These are phyloP conservation scores for Backusella psychrophila DNA, from an alignment of 192 early-diverging fungal species.

Conservation along the genomic window DNA sequence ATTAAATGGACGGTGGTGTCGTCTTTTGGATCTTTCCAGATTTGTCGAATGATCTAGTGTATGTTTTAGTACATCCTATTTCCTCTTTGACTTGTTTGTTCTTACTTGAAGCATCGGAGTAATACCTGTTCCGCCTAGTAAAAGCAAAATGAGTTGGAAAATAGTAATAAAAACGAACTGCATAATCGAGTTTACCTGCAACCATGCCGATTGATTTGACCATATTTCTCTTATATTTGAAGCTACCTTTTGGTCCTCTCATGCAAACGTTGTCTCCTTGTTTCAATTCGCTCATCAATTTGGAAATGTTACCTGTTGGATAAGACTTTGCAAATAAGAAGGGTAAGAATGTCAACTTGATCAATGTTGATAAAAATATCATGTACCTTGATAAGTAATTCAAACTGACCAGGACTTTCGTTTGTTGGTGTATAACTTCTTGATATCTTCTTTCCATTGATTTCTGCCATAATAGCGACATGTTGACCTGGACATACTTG, in stretches of 20 bases:
- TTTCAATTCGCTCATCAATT: constrained; percentile 62
- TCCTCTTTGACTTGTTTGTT: not conserved
- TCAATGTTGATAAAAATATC: not conserved
- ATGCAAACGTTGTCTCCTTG: constrained; percentile 74
- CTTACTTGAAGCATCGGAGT: constrained; percentile 56
- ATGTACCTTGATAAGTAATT: constrained; percentile 83
- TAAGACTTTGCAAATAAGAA: constrained; percentile 54
- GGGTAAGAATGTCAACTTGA: not conserved
- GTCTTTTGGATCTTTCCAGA: not conserved
- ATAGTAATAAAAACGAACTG: not conserved
- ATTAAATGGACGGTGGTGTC: not conserved
- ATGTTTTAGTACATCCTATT: not conserved
- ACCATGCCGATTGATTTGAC: constrained; percentile 84
- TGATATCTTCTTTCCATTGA: constrained; percentile 79
- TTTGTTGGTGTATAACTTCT: constrained; percentile 91
- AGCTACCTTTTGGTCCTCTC: constrained; percentile 87
- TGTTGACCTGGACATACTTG: constrained; percentile 92
- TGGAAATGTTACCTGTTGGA: constrained; percentile 79
- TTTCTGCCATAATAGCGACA: constrained; percentile 81
- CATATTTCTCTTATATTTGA: constrained; percentile 82
- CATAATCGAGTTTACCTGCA: constrained; percentile 42
- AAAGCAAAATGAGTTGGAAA: not conserved
- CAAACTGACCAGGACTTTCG: constrained; percentile 85
- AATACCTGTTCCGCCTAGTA: constrained; percentile 61
- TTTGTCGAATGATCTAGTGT: not conserved